phyloP scores from a whole-genome alignment of 225 moss, liverwort and hornwort species.

The Lunularia cruciata region DNA sequence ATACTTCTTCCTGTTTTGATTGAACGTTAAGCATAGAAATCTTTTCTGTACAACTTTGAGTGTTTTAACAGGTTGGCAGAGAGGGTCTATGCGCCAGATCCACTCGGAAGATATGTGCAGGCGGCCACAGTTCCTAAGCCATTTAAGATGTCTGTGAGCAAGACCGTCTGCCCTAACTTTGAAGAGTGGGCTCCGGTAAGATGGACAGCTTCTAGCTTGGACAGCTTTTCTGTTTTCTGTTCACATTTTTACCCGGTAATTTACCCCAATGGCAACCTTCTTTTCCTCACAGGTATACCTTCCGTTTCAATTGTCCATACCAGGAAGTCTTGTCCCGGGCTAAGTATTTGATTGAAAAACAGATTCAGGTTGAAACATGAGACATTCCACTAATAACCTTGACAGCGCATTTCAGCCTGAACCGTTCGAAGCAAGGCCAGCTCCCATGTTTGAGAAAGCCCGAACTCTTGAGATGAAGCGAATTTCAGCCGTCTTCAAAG shows the following conservation, averaged over 20 bases:
- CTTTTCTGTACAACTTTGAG: too few relatives aligned
- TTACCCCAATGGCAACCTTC: too few relatives aligned
- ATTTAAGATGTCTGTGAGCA: constrained; percentile 74
- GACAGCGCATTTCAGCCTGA: constrained; percentile 31
- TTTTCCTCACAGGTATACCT: too few relatives aligned
- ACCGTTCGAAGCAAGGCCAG: constrained; percentile 59
- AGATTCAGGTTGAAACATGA: neutral
- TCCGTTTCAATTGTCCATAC: too few relatives aligned
- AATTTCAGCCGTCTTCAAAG: constrained; percentile 62
- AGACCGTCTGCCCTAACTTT: constrained; percentile 44
- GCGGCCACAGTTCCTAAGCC: constrained; percentile 59
- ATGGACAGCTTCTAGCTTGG: too few relatives aligned
- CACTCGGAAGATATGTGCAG: constrained; percentile 42
- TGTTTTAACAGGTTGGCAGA: constrained; percentile 44
- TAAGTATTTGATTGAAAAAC: too few relatives aligned
- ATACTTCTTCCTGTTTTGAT: neutral
- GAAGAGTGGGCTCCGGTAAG: constrained; percentile 55
- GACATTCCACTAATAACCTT: constrained; percentile 13
- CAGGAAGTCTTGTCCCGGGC: neutral
- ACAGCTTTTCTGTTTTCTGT: too few relatives aligned
- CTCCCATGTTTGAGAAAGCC: constrained; percentile 64
- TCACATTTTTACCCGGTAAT: too few relatives aligned
- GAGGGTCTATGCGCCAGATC: constrained; percentile 47
- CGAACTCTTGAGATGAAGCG: constrained; percentile 61
- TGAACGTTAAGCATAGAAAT: too few relatives aligned